These are phyloP conservation scores for Aphanomyces stellatus DNA, from an alignment of 352 stramenopile genomes.

Conservation along the genomic window DNA sequence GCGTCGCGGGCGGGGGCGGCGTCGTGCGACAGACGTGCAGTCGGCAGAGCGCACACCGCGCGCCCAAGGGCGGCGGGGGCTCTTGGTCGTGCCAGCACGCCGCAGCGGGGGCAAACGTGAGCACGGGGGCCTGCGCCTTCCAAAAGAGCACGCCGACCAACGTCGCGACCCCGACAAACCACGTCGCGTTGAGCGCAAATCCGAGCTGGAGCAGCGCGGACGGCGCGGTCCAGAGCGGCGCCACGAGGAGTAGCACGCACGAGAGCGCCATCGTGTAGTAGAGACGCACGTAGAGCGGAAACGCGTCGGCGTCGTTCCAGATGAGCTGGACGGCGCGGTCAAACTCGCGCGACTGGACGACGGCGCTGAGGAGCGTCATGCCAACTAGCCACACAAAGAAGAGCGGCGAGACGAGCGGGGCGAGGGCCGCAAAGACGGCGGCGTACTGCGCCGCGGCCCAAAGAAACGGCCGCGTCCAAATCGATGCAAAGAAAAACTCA, in stretches of 20 bases:
- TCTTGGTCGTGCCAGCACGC: neutral
- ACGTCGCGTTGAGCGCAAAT: slow-evolving; percentile 29
- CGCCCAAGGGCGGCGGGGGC: neutral
- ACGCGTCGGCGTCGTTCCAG: slow-evolving; percentile 27
- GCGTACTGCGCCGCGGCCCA: neutral
- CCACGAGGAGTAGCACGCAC: slow-evolving; percentile 32
- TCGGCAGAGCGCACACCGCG: slow-evolving; percentile 25
- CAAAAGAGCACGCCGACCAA: slow-evolving; percentile 32
- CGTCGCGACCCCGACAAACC: slow-evolving; percentile 23
- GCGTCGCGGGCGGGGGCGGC: neutral
- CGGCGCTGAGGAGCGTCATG: slow-evolving; percentile 34
- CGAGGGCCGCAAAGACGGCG: neutral
- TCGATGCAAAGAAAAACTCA: neutral
- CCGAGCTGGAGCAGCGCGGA: slow-evolving; percentile 9
- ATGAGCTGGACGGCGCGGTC: slow-evolving; percentile 28
- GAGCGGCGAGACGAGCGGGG: neutral
- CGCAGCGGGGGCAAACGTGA: slow-evolving; percentile 7
- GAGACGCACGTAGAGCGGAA: slow-evolving; percentile 35
- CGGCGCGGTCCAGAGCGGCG: slow-evolving; percentile 21
- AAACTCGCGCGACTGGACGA: slow-evolving; percentile 38
- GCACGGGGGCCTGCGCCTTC: slow-evolving; percentile 30
- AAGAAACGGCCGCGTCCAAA: neutral
- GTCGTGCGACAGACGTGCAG: slow-evolving; percentile 25
- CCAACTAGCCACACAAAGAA: slow-evolving; percentile 34
- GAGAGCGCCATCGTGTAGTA: slow-evolving; percentile 35